Evolutionary conservation across 768 basidiomycete species (phyloP), one percentile per base, ranked within the genome.

Genomic region (Tremella fuciformis): DNA sequence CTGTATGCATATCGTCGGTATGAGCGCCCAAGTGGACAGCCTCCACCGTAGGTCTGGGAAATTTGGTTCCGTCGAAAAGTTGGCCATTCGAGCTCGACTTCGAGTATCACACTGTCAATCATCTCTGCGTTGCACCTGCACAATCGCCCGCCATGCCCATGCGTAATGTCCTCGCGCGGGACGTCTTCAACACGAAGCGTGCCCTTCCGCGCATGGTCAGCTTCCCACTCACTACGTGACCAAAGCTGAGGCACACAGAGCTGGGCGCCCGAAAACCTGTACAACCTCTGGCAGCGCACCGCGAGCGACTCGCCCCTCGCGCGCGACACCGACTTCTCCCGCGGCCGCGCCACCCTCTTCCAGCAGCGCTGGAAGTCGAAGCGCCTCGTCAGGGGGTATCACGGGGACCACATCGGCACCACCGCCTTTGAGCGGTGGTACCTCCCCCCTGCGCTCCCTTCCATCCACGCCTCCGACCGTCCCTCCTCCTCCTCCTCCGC

Each of bases 381-480:
- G 78, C 82, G 86, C 3, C 84, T 91, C 58, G 83, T 91, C 29
- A 86, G 93, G 56, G 93, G 85, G 3, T 98, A 98, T 81, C 96
- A 98, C 73, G 92, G 93, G 21, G 93, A 96, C 81, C 87, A 84
- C 73, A 91, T 97, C 61, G 86, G 86, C 53, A 91, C 94, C 80
- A 88, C 86, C 69, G 86, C 86, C 38, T 98, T 97, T 83, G 92
- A 92, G 74, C 84, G 88, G 57, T 92, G 91, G 88, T 98, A 91
- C 76, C 83, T 99, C 38, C 94, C 94, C 15, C 81, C 84, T 59
- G 86, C 83, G 0, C 81, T 98, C 15, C 94, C 90, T 83, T 42
- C 82, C 18, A 74, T 78, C 29, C 68, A 73, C 55, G 55, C 63
- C 1, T 52, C 62, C 16, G 50, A 47, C 40, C 22, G 60, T 42